These are phyloP conservation scores for Annona squamosa DNA, from an alignment of 164 flowering plant species.

Conservation along the genomic window DNA sequence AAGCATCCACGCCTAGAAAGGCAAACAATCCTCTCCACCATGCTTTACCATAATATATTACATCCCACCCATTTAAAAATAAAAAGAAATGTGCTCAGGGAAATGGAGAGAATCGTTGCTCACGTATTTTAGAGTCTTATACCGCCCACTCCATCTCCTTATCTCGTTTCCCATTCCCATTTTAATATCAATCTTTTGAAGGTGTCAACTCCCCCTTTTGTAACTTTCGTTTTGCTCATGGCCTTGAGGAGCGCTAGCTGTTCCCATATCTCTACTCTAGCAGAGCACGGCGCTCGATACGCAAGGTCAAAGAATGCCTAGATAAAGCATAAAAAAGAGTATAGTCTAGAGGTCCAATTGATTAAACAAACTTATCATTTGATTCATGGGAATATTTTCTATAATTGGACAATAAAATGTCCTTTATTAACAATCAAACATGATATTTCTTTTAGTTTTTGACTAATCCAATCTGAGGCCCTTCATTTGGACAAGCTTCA, in stretches of 20 bases:
- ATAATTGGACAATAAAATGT: neutral
- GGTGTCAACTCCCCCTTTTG: neutral
- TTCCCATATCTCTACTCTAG: neutral
- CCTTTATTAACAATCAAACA: neutral
- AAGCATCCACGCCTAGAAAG: slow-evolving; percentile 76
- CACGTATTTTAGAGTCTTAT: neutral
- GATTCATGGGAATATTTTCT: neutral
- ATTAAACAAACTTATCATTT: no score
- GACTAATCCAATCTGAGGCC: neutral
- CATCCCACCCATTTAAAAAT: slow-evolving; percentile 14
- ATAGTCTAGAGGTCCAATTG: neutral
- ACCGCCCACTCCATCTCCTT: slow-evolving; percentile 7
- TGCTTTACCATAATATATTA: slow-evolving; percentile 27
- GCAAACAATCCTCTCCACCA: slow-evolving; percentile 30
- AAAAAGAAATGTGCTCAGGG: slow-evolving; percentile 13
- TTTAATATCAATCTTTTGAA: neutral
- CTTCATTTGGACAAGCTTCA: neutral
- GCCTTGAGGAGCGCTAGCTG: neutral
- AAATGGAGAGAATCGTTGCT: slow-evolving; percentile 30
- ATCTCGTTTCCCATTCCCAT: slow-evolving; percentile 3
- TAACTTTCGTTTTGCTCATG: neutral
- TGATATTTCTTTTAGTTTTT: neutral
- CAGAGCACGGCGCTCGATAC: neutral
- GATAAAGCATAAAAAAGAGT: neutral
- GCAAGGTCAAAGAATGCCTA: neutral